phyloP scores from a whole-genome alignment of 352 stramenopile species.

The Phytophthora palmivora region DNA sequence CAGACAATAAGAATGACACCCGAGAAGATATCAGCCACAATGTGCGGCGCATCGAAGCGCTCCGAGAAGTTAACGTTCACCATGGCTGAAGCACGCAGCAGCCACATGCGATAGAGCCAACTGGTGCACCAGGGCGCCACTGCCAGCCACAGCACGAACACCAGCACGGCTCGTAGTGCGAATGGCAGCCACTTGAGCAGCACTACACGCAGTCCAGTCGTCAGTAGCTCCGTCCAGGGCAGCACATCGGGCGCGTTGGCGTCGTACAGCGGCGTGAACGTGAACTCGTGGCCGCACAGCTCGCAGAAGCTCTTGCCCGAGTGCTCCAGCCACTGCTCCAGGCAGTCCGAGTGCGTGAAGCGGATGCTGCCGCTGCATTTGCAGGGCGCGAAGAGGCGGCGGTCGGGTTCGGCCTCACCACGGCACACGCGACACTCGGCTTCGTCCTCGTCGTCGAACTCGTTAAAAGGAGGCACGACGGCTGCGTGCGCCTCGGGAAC shows the following conservation, averaged over 20 bases:
- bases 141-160: constrained; percentile 87
- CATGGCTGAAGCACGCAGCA: constrained; percentile 87
- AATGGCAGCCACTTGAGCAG: constrained; percentile 92
- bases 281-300: constrained; percentile 93
- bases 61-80: constrained; percentile 86
- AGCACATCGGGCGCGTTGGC: constrained; percentile 85
- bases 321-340: constrained; percentile 94
- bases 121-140: constrained; percentile 92
- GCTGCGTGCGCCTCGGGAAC: constrained; percentile 6
- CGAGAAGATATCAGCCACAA: constrained; percentile 89
- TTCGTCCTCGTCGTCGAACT: constrained; percentile 49
- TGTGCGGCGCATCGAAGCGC: constrained; percentile 71
- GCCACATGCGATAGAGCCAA: constrained; percentile 95
- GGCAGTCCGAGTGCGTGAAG: constrained; percentile 94
- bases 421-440: constrained; percentile 95
- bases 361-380: constrained; percentile 96
- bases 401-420: constrained; percentile 83
- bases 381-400: constrained; percentile 87
- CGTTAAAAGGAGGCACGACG: constrained; percentile 1
- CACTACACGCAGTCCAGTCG: constrained; percentile 81
- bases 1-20: constrained; percentile 91
- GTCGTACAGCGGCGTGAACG: constrained; percentile 94
- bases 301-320: constrained; percentile 94
- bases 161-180: constrained; percentile 73
- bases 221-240: constrained; percentile 86